Percentiles rank a stretch among this genome's conserved stretches.
Evolutionary conservation across 129 eudicot genomes (phyloP).

Genomic region (Tanacetum coccineum): DNA sequence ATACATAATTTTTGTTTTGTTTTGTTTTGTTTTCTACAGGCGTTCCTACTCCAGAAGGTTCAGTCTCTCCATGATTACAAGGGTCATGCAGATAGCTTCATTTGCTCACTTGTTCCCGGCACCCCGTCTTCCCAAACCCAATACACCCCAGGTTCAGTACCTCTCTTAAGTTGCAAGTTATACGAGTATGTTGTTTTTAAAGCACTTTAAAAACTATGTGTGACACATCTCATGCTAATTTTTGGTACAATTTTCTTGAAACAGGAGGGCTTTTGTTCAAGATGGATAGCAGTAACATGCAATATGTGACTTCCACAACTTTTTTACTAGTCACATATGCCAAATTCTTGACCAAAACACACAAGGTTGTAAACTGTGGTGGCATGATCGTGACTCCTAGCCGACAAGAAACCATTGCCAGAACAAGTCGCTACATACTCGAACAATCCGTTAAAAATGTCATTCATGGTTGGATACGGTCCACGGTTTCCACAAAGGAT

Average conservation of each 20-base stretch:
- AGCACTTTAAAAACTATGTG: too few relatives aligned
- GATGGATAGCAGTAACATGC: slow-evolving; percentile 36
- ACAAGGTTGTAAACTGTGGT: slow-evolving; percentile 37
- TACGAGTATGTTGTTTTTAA: not conserved
- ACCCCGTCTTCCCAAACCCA: slow-evolving; percentile 33
- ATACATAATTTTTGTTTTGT: not conserved
- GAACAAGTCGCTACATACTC: slow-evolving; percentile 45
- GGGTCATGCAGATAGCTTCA: slow-evolving; percentile 91
- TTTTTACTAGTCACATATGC: slow-evolving; percentile 52
- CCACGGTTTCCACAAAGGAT: slow-evolving; percentile 40
- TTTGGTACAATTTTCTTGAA: not conserved
- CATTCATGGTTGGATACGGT: slow-evolving; percentile 71
- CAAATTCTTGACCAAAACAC: slow-evolving; percentile 21
- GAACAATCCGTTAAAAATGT: slow-evolving; percentile 46
- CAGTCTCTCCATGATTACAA: slow-evolving; percentile 87
- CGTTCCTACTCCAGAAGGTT: slow-evolving; percentile 82
- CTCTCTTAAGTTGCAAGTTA: not conserved
- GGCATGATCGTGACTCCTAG: slow-evolving; percentile 35
- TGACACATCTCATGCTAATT: not conserved
- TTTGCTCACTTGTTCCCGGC: slow-evolving; percentile 90
- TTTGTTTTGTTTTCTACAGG: slow-evolving; percentile 32
- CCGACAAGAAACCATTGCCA: slow-evolving; percentile 39
- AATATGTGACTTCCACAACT: slow-evolving; percentile 36
- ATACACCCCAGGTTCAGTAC: slow-evolving; percentile 73
- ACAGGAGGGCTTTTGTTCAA: slow-evolving; percentile 54